Evolutionary conservation across 345 rosid species (phyloP), one percentile per base, ranked within the genome.

Genomic region (Luvunga scandens): DNA sequence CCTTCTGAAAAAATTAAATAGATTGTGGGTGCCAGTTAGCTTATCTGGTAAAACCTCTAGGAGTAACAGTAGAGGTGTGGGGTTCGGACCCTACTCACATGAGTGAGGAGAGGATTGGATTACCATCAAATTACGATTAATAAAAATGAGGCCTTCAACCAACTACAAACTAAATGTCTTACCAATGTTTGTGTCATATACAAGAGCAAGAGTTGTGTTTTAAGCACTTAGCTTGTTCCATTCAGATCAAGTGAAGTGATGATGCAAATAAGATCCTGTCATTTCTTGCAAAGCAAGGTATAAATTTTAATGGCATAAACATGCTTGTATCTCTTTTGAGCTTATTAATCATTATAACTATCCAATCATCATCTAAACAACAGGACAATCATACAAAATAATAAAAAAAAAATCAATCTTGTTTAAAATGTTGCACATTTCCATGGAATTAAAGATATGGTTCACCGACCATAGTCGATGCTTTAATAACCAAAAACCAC

Each of bases 171-270:
- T 12, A 28, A 59, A 53, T 19, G 8, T 22, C 13, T 53, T 31
- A 53, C 8, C 9, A 21, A 33, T 8, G 66, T 25, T 12, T 6
- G 24, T 60, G 50, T 36, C 48, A 34, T 10, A 5, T 53, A 45
- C 5, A 45, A 45, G 57, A 53, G 57, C 1, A 7, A 60, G 36
- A 24, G 19, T 13, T 7, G 4, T 13, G 14, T 25, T 63, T 36
- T 22, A 53, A 24, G 45, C 65, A 56, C 75, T 33, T 9, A 22
- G 76, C 76, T 36, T n/a, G 22, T 69, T 69, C 73, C 60, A 73
- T 59, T 57, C 53, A 27, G 21, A 61, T 33, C 34, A 75, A 6
- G 21, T 53, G 18, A 75, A 6, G 21, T 24, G 9, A 59, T n/a
- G 72, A 42, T 33, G 25, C 56, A 38, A 25, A 59, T 1, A 45